Base-by-base conservation (phyloP, 768 basidiomycete species). In the Serendipita sp. region DNA sequence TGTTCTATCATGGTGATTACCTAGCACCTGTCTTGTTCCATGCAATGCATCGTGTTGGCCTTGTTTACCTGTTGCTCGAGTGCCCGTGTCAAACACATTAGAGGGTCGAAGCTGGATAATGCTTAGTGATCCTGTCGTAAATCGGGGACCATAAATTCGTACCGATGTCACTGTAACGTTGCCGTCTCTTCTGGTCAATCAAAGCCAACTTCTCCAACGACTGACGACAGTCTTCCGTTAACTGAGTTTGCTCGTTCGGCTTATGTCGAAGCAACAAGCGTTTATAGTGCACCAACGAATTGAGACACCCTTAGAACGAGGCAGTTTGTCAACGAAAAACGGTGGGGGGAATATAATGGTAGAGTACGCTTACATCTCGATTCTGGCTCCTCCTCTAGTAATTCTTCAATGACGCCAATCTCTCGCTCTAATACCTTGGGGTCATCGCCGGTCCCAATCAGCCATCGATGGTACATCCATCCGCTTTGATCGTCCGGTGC, bases 381-480 rank as follows among this genome's bases (percentile, higher is more conserved):
- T 67, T 95, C 91, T 1, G 93, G 85, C 69, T 97, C 90, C 65
- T 92, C 85, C 34, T 86, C 83, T 28, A 94, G 74, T 16, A 99
- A 78, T 66, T 95, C 91, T 67, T 86, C 77, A 60, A 97, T 92
- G 3, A 82, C 78, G 2, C 69, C 67, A 26, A 98, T 87, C 72
- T 99, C 95, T 17, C 86, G 77, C 44, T 80, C 75, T 14, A 99
- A 72, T 2, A 86, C 70, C 0, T 72, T 70, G 62, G 75, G 74
- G 62, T 84, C 77, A 1, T 83, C 77, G 86, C 93, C 86, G 65
- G 80, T 72, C 5, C 90, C 91, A 61, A 97, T 81, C 2, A 99
- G 78, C 93, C 95, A 98, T n/a, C 93, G 82, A 69, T 98, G 96
- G 71, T 98, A 99, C 63, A 99, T 82, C 96, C 96, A 99, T 0